These are phyloP conservation scores for Rhynchospora tenuis DNA, from an alignment of 176 grass and related monocot genomes.

Conservation along the genomic window DNA sequence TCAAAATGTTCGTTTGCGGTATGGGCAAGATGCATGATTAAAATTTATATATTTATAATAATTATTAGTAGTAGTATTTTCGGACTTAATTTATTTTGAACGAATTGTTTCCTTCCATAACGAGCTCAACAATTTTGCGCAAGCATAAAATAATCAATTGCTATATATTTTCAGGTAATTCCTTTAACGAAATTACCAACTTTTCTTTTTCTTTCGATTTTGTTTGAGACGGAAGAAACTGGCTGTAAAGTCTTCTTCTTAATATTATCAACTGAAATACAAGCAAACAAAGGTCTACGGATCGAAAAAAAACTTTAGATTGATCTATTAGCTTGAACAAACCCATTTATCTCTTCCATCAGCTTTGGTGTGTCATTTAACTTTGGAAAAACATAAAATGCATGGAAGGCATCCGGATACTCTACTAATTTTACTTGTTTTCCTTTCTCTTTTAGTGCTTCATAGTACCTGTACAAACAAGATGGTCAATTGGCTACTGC, in stretches of 20 bases:
- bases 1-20: too few relatives aligned
- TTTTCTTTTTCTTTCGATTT: too few relatives aligned
- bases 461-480: not conserved
- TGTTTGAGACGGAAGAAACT: not conserved
- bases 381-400: constrained; percentile 7
- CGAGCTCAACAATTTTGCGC: too few relatives aligned
- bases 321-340: constrained; percentile 5
- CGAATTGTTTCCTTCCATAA: too few relatives aligned
- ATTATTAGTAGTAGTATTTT: too few relatives aligned
- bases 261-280: not conserved
- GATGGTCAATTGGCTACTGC: not conserved
- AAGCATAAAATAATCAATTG: too few relatives aligned
- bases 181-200: too few relatives aligned
- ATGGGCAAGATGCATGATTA: too few relatives aligned
- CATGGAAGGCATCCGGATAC: constrained; percentile 25
- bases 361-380: not conserved
- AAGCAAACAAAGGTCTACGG: not conserved
- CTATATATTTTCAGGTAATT: too few relatives aligned
- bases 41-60: too few relatives aligned
- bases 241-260: not conserved
- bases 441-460: constrained; percentile 12
- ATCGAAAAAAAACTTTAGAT: too few relatives aligned
- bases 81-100: too few relatives aligned
- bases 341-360: constrained; percentile 6
- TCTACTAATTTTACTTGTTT: constrained; percentile 14